Base-by-base conservation (phyloP, 257 asterid genomes). In the Ehretia macrophylla region DNA sequence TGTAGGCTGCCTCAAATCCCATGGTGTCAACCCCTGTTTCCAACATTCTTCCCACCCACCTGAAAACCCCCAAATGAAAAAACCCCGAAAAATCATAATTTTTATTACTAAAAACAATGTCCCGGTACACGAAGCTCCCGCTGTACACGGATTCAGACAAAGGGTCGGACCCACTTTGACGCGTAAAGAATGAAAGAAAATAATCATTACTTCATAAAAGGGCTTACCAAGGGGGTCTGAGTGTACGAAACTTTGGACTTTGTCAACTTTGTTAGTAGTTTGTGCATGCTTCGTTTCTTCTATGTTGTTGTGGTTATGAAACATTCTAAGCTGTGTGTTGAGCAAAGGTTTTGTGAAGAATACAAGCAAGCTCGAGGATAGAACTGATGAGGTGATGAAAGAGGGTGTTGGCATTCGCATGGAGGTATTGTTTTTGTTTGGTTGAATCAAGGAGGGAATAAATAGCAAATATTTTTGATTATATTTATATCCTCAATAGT, bases 1-100 rank as follows among this genome's bases (percentile, higher is more conserved):
- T 32, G 96, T 81, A 67, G 95, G 92, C 58, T 60, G 64, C 71
- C 95, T 94, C 78, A 89, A 79, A 77, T 89, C 95, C 97, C 97
- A 89, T 20, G 97, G 95, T 50, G 95, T 89, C 75, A 89, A 18
- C 55, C 79, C 92, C 69, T 81, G 69, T 71, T 81, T 81, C 92
- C 90, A 89, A 71, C 90, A 86, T 60, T 76, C 77, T 35, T 86
- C 90, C 96, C 97, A 90, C 27, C 86, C 87, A 48, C 70, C 97
- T 77, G 71, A 54, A 76, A 19, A 49, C 44, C 46, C 51, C 45
- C 53, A 55, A 22, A 8, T 16, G 35, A 12, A 10, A 19, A 18
- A 11, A 10, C n/a, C n/a, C n/a, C n/a, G n/a, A n/a, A n/a, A n/a
- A n/a, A n/a, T n/a, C n/a, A n/a, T n/a, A n/a, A 10, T 1, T 18